Percentiles rank a stretch among this genome's conserved stretches.
phyloP scores from a whole-genome alignment of 176 grass and related monocot genomes.

The Rhynchospora breviuscula region DNA sequence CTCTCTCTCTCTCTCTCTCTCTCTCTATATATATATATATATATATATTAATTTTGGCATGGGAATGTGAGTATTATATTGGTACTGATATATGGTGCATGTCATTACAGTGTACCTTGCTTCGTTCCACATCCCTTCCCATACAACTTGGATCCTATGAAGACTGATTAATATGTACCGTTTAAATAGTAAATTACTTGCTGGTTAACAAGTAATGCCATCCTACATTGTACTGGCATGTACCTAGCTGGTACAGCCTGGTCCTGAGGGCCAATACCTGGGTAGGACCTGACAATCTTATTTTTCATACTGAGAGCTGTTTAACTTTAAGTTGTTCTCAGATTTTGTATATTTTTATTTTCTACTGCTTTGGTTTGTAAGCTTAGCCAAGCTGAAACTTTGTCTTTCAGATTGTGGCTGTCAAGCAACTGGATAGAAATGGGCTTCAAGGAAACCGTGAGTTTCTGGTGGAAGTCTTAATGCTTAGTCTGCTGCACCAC shows the following conservation, averaged over 20 bases:
- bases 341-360: not conserved
- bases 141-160: conserved; percentile 14
- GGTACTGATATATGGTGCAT: conserved; percentile 12
- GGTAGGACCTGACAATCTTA: not conserved
- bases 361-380: not conserved
- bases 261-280: not conserved
- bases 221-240: not conserved
- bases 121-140: not conserved
- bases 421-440: conserved; percentile 93
- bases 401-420: conserved; percentile 55
- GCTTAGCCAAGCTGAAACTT: not conserved
- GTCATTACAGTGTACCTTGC: not conserved
- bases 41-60: not conserved
- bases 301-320: not conserved
- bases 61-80: not conserved
- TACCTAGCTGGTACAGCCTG: not conserved
- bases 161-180: conserved; percentile 17
- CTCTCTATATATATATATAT: too few species aligned
- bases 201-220: not conserved
- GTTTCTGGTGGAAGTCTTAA: conserved; percentile 99
- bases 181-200: conserved; percentile 11
- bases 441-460: conserved; percentile 95
- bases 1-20: too few species aligned
- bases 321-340: not conserved
- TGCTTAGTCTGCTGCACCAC: conserved; percentile 94